Conservation (phyloP, 805 yeast genomes). For the Yamadazyma kitorensis region DNA sequence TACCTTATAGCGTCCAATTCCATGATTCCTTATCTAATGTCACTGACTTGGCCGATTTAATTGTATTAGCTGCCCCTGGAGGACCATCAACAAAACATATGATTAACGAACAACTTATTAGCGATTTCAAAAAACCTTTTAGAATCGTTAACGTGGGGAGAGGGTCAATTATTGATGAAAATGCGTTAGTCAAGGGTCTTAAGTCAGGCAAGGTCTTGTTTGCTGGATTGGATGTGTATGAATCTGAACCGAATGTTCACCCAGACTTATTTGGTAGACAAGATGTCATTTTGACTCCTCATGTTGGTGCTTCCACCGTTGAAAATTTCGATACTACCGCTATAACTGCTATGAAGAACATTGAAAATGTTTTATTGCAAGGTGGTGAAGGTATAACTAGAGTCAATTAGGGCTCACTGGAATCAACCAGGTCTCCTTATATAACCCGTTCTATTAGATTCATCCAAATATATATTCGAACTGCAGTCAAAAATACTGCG, state of each 20-base stretch:
- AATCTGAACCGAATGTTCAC: conserved; percentile 57
- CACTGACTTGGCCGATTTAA: conserved; percentile 47
- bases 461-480: too few species aligned
- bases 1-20: conserved; percentile 47
- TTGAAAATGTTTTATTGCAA: conserved; percentile 40
- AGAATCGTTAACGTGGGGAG: conserved; percentile 74
- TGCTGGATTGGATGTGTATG: conserved; percentile 74
- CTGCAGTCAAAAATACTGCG: too few species aligned
- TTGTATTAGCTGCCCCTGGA: conserved; percentile 68
- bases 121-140: conserved; percentile 49
- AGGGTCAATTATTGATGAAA: conserved; percentile 65
- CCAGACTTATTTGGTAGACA: conserved; percentile 49
- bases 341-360: conserved; percentile 51
- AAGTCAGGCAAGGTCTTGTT: conserved; percentile 57
- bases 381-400: conserved; percentile 10
- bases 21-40: conserved; percentile 32
- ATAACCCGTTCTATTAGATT: too few species aligned
- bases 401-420: too few species aligned
- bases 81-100: conserved; percentile 55
- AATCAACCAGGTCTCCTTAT: too few species aligned
- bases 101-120: conserved; percentile 48
- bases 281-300: conserved; percentile 69
- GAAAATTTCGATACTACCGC: conserved; percentile 56
- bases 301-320: conserved; percentile 64
- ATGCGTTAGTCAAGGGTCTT: conserved; percentile 60